Evolutionary conservation across 805 yeast genomes (phyloP).

Genomic region (fission yeast (Schizosaccharomyces pombe)): DNA sequence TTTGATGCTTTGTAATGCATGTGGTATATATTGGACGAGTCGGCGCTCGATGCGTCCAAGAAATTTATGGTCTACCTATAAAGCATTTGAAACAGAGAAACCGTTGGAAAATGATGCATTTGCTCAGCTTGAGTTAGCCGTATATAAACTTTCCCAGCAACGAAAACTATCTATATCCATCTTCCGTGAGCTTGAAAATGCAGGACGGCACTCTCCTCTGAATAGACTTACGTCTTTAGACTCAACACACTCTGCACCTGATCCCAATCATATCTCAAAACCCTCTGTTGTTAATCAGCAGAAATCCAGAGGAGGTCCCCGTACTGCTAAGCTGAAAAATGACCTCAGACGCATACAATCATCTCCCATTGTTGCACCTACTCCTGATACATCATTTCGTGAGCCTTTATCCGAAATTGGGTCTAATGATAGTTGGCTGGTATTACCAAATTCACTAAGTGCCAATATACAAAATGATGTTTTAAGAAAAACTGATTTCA

Average conservation of each 20-base stretch:
- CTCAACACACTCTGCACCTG: background rate
- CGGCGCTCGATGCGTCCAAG: conserved; percentile 12
- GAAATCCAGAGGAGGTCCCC: background rate
- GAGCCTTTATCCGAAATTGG: background rate
- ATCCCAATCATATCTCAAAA: background rate
- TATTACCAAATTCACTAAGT: background rate
- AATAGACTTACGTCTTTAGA: background rate
- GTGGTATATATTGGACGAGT: conserved; percentile 12
- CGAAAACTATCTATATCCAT: background rate
- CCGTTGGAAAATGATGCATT: background rate
- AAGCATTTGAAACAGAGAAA: background rate
- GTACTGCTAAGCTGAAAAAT: background rate
- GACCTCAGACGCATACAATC: background rate
- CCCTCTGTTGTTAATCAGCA: background rate
- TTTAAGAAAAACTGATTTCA: too few species aligned
- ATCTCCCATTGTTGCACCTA: background rate
- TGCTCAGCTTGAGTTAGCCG: background rate
- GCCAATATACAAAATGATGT: background rate
- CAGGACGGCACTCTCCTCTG: background rate
- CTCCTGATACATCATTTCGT: background rate
- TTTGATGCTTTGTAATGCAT: conserved; percentile 12
- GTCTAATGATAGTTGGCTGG: background rate
- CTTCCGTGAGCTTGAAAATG: background rate
- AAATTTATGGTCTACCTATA: conserved; percentile 8
- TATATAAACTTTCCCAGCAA: background rate